phyloP scores from a whole-genome alignment of 2,329 filamentous ascomycete genomes.

The Ophiocordyceps sinensis region DNA sequence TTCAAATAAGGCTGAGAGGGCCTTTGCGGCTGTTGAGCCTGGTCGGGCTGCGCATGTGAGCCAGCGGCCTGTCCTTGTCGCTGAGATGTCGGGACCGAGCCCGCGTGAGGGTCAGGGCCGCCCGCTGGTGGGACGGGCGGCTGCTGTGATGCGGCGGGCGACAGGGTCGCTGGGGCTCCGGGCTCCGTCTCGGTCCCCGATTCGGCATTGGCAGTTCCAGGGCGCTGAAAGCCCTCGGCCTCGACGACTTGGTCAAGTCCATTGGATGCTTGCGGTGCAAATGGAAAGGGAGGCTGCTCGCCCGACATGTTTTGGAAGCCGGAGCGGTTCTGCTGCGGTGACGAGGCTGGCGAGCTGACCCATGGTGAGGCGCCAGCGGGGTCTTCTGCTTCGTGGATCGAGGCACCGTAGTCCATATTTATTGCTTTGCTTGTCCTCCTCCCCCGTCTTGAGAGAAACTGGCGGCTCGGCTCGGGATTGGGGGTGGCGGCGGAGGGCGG shows the following conservation, averaged over 20 bases:
- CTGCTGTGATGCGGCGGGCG: slow-evolving; percentile 3
- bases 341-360: slow-evolving; percentile 37
- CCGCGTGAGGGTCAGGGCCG: slow-evolving; percentile 3
- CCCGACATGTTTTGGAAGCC: slow-evolving; percentile 26
- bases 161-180: slow-evolving; percentile 16
- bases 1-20: slow-evolving; percentile 63
- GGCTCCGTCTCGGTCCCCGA: slow-evolving; percentile 28
- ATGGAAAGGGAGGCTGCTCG: slow-evolving; percentile 29
- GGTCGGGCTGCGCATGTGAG: slow-evolving; percentile 11
- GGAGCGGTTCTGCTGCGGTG: slow-evolving; percentile 30
- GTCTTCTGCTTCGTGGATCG: slow-evolving; percentile 40
- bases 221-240: slow-evolving; percentile 27
- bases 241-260: slow-evolving; percentile 23
- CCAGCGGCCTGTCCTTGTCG: slow-evolving; percentile 9
- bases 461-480: slow-evolving; percentile 8
- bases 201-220: slow-evolving; percentile 30
- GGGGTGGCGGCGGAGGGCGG: slow-evolving; percentile 4
- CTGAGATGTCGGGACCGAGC: slow-evolving; percentile 10
- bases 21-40: slow-evolving; percentile 33
- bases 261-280: slow-evolving; percentile 27
- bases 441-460: neutral
- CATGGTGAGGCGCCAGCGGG: slow-evolving; percentile 38
- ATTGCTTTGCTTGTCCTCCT: neutral
- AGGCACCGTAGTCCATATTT: slow-evolving; percentile 44
- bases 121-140: slow-evolving; percentile 6